Percentiles rank a stretch among this genome's conserved stretches.
These are phyloP conservation scores for Mortierella claussenii DNA, from an alignment of 192 early-diverging fungal genomes.

Conservation along the genomic window DNA sequence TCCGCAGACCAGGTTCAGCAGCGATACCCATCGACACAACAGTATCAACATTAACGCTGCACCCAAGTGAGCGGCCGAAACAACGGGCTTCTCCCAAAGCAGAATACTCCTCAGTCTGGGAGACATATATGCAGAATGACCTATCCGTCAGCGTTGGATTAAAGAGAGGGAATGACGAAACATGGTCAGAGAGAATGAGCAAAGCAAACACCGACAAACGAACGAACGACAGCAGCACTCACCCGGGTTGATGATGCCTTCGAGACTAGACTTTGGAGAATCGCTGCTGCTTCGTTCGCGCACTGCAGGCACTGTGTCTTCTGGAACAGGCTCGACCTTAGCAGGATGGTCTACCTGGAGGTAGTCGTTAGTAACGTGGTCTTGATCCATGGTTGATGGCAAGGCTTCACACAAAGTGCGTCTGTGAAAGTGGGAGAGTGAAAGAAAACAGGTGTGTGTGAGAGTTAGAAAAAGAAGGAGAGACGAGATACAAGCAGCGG, in stretches of 20 bases:
- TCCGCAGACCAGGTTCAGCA: conserved; percentile 39
- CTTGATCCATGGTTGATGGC: conserved; percentile 11
- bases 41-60: conserved; percentile 20
- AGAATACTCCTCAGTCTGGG: conserved; percentile 34
- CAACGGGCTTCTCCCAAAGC: conserved; percentile 33
- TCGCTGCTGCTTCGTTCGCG: conserved; percentile 43
- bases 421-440: not conserved
- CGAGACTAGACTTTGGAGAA: conserved; percentile 27
- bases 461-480: not conserved
- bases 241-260: conserved; percentile 10
- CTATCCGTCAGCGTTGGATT: no score
- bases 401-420: not conserved
- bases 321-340: conserved; percentile 1
- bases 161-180: not conserved
- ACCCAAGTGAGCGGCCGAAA: conserved; percentile 27
- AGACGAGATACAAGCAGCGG: no score
- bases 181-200: not conserved
- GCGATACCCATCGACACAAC: conserved; percentile 46
- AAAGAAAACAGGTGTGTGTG: not conserved
- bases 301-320: not conserved
- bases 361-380: conserved; percentile 11
- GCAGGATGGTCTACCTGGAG: conserved; percentile 22
- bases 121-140: conserved; percentile 34
- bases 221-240: no score
- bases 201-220: no score